phyloP scores from a whole-genome alignment of 2,329 filamentous ascomycete species.

The Rutstroemia sp. region DNA sequence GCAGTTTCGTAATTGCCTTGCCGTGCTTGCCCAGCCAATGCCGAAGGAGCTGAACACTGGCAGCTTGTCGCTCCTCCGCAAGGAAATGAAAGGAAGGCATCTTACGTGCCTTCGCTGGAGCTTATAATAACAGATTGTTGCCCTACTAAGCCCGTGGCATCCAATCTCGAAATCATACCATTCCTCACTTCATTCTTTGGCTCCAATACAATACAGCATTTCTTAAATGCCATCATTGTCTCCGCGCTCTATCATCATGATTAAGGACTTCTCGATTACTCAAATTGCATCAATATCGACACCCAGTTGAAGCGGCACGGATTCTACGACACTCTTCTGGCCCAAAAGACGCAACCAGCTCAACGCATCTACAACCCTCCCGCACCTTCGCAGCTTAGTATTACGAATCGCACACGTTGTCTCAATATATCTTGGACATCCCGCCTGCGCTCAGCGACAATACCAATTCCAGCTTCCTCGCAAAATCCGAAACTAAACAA shows the following conservation, averaged over 20 bases:
- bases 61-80: too few relatives aligned
- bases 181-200: conserved; percentile 3
- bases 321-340: too few relatives aligned
- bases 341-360: neutral
- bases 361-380: neutral
- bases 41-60: neutral
- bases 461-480: too few relatives aligned
- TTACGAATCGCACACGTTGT: neutral
- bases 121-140: neutral
- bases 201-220: neutral
- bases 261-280: neutral
- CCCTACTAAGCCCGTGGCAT: neutral
- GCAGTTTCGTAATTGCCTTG: neutral
- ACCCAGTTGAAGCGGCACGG: neutral
- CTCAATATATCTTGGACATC: neutral
- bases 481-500: neutral
- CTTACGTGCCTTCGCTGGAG: neutral
- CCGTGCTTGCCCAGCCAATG: neutral
- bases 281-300: neutral
- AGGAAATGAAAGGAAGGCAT: too few relatives aligned
- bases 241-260: neutral
- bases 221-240: neutral
- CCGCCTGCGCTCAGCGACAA: too few relatives aligned
- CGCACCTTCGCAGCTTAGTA: neutral
- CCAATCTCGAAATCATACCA: neutral